Base-by-base conservation (phyloP, 164 flowering plant species). In the Dillenia suffruticosa region DNA sequence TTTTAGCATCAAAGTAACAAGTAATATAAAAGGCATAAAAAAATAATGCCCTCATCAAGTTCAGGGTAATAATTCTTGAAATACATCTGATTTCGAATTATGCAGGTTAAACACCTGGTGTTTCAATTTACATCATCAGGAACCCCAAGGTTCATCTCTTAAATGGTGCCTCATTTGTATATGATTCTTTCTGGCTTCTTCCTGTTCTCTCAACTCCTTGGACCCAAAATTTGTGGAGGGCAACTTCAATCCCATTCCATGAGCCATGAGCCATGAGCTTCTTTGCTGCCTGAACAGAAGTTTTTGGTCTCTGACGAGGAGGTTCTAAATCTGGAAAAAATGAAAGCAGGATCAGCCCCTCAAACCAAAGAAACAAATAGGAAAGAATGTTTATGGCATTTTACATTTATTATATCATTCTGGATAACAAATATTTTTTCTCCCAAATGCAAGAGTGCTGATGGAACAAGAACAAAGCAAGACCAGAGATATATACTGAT, bases 81-180 rank as follows among this genome's bases (percentile, higher is more conserved):
- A 26, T 26, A 1, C 40, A 26, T 26, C 40, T 26, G 3, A 58
- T n/a, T n/a, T n/a, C n/a, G n/a, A n/a, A n/a, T n/a, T n/a, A n/a
- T n/a, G n/a, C n/a, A n/a, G n/a, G n/a, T n/a, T n/a, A n/a, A n/a
- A n/a, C n/a, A n/a, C n/a, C n/a, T n/a, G n/a, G n/a, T 24, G 40
- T 46, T 47, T 48, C 63, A 49, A 45, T 62, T 68, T 43, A 10
- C 54, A 46, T 76, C 82, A 70, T 90, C 96, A 13, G 68, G 62
- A n/a, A 5, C 97, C 99, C 97, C 99, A 94, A 49, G 97, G 96
- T 53, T 94, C 96, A 19, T 94, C 90, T 71, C 65, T 85, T 77
- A 86, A 51, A 26, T 63, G 76, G 67, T 89, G 93, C 68, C 96
- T 78, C 0, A 77, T 62, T 44, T 74, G 75, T 47, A 94, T 89